Conservation (phyloP, 202 grass and related monocot species). For the Thinopyrum obtusiflorum region DNA sequence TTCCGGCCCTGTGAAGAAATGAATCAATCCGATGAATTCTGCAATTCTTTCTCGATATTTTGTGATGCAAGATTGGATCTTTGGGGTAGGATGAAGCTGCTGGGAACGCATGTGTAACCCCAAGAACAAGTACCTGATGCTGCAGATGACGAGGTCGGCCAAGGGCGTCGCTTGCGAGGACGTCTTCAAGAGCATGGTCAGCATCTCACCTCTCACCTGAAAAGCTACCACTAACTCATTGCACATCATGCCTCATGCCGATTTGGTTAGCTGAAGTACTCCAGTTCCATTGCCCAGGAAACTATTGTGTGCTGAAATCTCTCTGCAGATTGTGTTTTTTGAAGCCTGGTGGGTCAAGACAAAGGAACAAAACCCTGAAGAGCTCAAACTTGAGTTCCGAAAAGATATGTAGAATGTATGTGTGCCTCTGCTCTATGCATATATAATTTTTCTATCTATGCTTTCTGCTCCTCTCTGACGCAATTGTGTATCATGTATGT, state of each 20-base stretch:
- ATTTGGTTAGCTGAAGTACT: neutral
- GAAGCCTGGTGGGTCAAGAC: conserved; percentile 78
- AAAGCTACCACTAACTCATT: neutral
- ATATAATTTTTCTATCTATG: neutral
- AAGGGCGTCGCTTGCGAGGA: conserved; percentile 85
- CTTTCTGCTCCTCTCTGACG: neutral
- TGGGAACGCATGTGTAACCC: conserved; percentile 83
- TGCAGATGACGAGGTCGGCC: conserved; percentile 74
- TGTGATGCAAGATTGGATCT: neutral
- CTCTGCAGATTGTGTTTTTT: conserved; percentile 86
- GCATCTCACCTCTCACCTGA: neutral
- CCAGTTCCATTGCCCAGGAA: neutral
- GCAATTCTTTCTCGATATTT: neutral
- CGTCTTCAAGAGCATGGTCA: conserved; percentile 72
- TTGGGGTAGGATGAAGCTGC: conserved; percentile 80
- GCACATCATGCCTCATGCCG: neutral
- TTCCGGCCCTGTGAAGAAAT: neutral
- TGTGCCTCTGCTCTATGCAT: neutral
- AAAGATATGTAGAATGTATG: conserved; percentile 54
- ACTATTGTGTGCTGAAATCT: neutral
- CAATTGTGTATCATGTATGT: neutral
- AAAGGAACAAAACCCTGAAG: conserved; percentile 80
- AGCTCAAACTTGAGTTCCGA: conserved; percentile 69
- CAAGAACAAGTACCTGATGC: conserved; percentile 92
- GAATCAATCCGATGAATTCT: neutral